Evolutionary conservation across 73 alveolate genomes (phyloP), one percentile per base, ranked within the genome.

Genomic region (Paramecium caudatum): DNA sequence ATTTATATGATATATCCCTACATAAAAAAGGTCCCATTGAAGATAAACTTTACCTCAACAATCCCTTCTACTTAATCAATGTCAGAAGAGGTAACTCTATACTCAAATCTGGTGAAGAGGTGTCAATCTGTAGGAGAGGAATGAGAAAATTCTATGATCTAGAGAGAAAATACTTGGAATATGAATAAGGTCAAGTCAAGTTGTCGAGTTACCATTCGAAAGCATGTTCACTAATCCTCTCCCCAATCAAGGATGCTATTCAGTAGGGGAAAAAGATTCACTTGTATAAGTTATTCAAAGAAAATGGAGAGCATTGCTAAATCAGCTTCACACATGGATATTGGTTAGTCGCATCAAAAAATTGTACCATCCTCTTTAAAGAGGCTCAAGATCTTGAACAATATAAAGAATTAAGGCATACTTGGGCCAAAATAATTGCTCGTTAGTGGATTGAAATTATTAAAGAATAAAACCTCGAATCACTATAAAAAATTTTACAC

Each of bases 251-350:
- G 83, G 45, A 63, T 49, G 69, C 90, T 4, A 39, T 94, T 47
- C 74, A 90, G 62, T 43, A 94, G 46, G 96, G 92, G 16, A 87
- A 78, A 85, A 88, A 65, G 48, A 93, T 96, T 13, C 93, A 91
- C 33, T 70, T 95, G 8, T 95, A 92, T n/a, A 95, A 94, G 92
- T 91, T 96, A 82, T 92, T 96, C 81, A 97, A 97, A 90, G 99
- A 98, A 13, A 97, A 97, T 91, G 99, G 99, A 43, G 99, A 97
- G 90, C 97, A 97, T 82, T 95, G 97, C 30, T 94, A 97, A 90
- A 90, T 97, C 1, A 92, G 98, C 15, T 97, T 91, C 88, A 65
- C 92, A n/a, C 74, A 91, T 49, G 96, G 97, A 83, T 88, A 81
- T 82, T 97, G 99, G 99, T 94, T 97, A 5, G 95, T 96, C 13